phyloP scores from a whole-genome alignment of 2,329 filamentous ascomycete genomes.

The Alternaria alternata region DNA sequence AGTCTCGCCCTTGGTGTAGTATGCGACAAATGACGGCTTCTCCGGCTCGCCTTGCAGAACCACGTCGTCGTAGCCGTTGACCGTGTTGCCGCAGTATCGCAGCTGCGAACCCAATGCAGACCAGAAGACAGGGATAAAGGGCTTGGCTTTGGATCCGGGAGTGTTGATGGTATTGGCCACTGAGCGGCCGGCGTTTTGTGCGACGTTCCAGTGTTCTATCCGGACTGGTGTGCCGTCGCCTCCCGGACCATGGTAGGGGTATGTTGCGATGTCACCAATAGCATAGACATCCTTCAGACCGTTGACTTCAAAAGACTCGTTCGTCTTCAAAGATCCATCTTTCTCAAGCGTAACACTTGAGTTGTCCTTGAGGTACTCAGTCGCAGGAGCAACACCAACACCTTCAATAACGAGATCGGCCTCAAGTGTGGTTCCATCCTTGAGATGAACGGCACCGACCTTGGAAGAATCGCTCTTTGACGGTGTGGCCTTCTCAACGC shows the following conservation, averaged over 20 bases:
- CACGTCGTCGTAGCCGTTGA: slow-evolving; percentile 83
- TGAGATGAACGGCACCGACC: slow-evolving; percentile 82
- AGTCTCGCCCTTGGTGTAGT: slow-evolving; percentile 84
- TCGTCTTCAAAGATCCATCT: slow-evolving; percentile 85
- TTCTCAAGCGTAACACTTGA: slow-evolving; percentile 73
- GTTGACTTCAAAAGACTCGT: slow-evolving; percentile 79
- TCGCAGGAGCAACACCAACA: slow-evolving; percentile 86
- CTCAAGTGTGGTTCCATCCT: slow-evolving; percentile 83
- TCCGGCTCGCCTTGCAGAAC: slow-evolving; percentile 76
- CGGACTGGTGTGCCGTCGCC: slow-evolving; percentile 76
- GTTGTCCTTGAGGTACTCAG: slow-evolving; percentile 80
- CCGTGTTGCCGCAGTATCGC: slow-evolving; percentile 90
- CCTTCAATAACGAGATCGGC: slow-evolving; percentile 93
- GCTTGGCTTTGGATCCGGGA: slow-evolving; percentile 66
- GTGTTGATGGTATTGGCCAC: slow-evolving; percentile 81
- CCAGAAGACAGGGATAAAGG: slow-evolving; percentile 96
- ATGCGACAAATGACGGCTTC: slow-evolving; percentile 84
- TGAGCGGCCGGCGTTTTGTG: slow-evolving; percentile 86
- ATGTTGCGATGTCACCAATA: slow-evolving; percentile 93
- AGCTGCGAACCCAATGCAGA: slow-evolving; percentile 88
- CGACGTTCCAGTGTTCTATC: slow-evolving; percentile 99
- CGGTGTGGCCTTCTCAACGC: slow-evolving; percentile 82
- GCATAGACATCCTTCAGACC: slow-evolving; percentile 87
- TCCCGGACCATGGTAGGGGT: slow-evolving; percentile 91
- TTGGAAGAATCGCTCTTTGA: slow-evolving; percentile 71